Evolutionary conservation across 2,329 filamentous ascomycete genomes (phyloP), one percentile per base, ranked within the genome.

Genomic region (Fusarium torulosum): DNA sequence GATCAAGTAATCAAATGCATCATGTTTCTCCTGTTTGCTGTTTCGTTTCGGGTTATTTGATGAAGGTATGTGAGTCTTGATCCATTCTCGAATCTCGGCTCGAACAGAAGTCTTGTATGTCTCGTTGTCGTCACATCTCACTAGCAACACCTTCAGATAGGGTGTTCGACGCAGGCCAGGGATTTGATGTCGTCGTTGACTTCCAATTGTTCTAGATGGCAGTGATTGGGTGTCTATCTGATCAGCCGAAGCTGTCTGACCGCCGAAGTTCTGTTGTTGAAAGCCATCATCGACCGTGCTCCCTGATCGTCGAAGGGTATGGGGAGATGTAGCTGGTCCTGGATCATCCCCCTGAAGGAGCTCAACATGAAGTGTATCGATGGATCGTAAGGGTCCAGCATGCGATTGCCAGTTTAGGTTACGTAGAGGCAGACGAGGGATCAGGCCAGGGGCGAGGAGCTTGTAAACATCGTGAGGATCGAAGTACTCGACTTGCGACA

Each of bases 351-450:
- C 82, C 9, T 90, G 86, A n/a, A 94, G 84, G 60, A 98, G 89
- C 64, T 97, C 94, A 73, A 98, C 88, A 75, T 97, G 93, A 40
- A 99, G 87, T 14, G 93, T 94, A 75, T 94, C 91, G 77, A 99
- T 99, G 15, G 96, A 97, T 69, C 96, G 91, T 35, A 98, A 82
- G 4, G 96, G 96, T 1, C 96, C 91, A 27, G 91, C 91, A 63
- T 96, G 93, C 15, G 96, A 97, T 78, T 98, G 96, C 96, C 96
- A 99, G 76, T 98, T 93, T 44, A 99, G 88, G 75, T 98, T 96
- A 67, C 90, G 91, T 37, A 99, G 85, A 33, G 96, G 96, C 0
- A 98, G 85, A 54, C 92, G 91, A 41, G 91, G 85, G 40, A 91
- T 84, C 59, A 99, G 84, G 59, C 94, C 89, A 4, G 92, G 88